phyloP scores from a whole-genome alignment of 2,329 filamentous ascomycete genomes.

The Cytospora mali region DNA sequence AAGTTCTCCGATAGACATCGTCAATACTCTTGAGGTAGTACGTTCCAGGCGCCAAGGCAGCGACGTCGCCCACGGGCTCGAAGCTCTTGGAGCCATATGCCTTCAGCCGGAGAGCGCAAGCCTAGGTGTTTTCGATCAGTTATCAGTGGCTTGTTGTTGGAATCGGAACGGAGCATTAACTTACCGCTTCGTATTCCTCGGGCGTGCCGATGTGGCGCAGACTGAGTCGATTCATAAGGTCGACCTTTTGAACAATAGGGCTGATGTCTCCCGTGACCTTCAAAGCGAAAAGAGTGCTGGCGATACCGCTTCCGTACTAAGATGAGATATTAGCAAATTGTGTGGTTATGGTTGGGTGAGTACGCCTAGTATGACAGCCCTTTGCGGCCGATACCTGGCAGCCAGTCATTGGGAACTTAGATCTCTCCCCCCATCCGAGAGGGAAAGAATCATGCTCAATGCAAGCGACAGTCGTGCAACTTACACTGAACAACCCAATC shows the following conservation, averaged over 20 bases:
- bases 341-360: slow-evolving; percentile 36
- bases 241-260: slow-evolving; percentile 65
- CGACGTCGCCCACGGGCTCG: slow-evolving; percentile 67
- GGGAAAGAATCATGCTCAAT: too few relatives aligned
- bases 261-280: slow-evolving; percentile 72
- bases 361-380: slow-evolving; percentile 70
- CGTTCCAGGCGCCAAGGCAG: slow-evolving; percentile 65
- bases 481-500: slow-evolving; percentile 77
- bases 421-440: too few relatives aligned
- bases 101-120: slow-evolving; percentile 80
- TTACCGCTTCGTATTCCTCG: slow-evolving; percentile 72
- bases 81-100: slow-evolving; percentile 82
- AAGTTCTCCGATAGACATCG: slow-evolving; percentile 82
- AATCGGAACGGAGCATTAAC: too few relatives aligned
- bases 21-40: slow-evolving; percentile 83
- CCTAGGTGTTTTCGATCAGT: slow-evolving; percentile 51
- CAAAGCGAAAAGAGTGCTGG: slow-evolving; percentile 47
- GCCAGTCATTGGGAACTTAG: too few relatives aligned
- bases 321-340: background rate
- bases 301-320: slow-evolving; percentile 10
- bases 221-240: slow-evolving; percentile 70
- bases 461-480: slow-evolving; percentile 75
- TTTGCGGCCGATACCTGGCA: too few relatives aligned
- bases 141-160: too few relatives aligned
- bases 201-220: slow-evolving; percentile 68